These are phyloP conservation scores for Amanita brunnescens DNA, from an alignment of 768 basidiomycete species.

Conservation along the genomic window DNA sequence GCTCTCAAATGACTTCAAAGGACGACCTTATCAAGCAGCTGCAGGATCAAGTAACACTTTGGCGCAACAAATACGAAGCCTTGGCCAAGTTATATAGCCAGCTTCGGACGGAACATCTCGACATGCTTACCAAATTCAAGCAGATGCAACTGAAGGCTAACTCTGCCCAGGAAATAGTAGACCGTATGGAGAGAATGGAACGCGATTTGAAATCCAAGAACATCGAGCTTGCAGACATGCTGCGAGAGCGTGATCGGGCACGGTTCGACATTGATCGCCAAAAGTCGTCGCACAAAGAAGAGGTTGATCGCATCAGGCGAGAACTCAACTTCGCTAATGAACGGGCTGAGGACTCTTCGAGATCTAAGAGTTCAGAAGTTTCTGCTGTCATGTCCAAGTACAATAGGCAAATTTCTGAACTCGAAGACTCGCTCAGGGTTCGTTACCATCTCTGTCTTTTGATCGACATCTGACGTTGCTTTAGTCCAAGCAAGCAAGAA, in stretches of 20 bases:
- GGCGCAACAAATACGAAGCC: slow-evolving; percentile 99
- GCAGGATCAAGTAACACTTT: slow-evolving; percentile 92
- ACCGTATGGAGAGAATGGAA: slow-evolving; percentile 99
- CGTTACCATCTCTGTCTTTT: slow-evolving; percentile 15
- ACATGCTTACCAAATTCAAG: slow-evolving; percentile 96
- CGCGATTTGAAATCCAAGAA: slow-evolving; percentile 98
- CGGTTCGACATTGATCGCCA: slow-evolving; percentile 91
- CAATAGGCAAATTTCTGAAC: slow-evolving; percentile 90
- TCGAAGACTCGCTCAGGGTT: slow-evolving; percentile 93
- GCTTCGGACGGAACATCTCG: slow-evolving; percentile 92
- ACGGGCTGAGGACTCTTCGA: slow-evolving; percentile 88
- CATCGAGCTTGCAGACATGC: slow-evolving; percentile 96
- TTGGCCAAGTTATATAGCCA: slow-evolving; percentile 98
- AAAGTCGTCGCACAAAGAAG: slow-evolving; percentile 92
- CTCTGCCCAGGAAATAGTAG: slow-evolving; percentile 95
- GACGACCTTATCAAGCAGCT: slow-evolving; percentile 94
- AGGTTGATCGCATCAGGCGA: slow-evolving; percentile 83
- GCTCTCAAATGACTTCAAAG: slow-evolving; percentile 81
- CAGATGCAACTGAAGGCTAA: slow-evolving; percentile 96
- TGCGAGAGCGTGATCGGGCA: slow-evolving; percentile 92
- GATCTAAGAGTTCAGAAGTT: slow-evolving; percentile 90
- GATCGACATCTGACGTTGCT: slow-evolving; percentile 5
- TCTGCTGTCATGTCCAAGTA: slow-evolving; percentile 84
- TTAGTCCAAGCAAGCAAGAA: slow-evolving; percentile 92
- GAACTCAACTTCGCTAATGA: slow-evolving; percentile 95